Percentiles rank a stretch among this genome's conserved stretches.
Conservation (phyloP, 306 rosid species). For the Cicer chorassanicum region DNA sequence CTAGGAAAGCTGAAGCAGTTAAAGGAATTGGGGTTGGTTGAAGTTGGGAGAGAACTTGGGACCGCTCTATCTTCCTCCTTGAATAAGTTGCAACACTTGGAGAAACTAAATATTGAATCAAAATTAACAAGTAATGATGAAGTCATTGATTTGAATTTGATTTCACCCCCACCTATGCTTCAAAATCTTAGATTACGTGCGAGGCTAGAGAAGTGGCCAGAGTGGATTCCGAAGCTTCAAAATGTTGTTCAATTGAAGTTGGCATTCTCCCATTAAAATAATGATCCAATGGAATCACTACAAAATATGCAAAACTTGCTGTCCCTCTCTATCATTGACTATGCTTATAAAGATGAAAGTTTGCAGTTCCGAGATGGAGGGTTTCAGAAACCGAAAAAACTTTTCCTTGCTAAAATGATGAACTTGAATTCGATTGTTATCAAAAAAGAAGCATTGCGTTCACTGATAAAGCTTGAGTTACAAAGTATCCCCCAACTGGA, state of each 20-base stretch:
- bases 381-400: neutral
- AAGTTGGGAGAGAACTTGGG: neutral
- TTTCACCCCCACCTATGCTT: neutral
- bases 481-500: accelerated
- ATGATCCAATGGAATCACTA: neutral
- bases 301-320: neutral
- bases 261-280: accelerated
- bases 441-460: neutral
- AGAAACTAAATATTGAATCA: neutral
- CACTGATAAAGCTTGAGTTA: neutral
- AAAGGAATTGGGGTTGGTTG: neutral
- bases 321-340: accelerated
- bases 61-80: neutral
- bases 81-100: neutral
- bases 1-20: conserved; percentile 1
- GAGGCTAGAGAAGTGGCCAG: neutral
- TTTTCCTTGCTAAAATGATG: accelerated
- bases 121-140: accelerated
- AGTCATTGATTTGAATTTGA: neutral
- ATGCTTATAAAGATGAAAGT: neutral
- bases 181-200: accelerated
- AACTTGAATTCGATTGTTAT: neutral
- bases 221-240: neutral
- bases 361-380: conserved; percentile 25
- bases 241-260: neutral